Evolutionary conservation across 2,329 filamentous ascomycete species (phyloP).

Genomic region (Spiromastix sp.): DNA sequence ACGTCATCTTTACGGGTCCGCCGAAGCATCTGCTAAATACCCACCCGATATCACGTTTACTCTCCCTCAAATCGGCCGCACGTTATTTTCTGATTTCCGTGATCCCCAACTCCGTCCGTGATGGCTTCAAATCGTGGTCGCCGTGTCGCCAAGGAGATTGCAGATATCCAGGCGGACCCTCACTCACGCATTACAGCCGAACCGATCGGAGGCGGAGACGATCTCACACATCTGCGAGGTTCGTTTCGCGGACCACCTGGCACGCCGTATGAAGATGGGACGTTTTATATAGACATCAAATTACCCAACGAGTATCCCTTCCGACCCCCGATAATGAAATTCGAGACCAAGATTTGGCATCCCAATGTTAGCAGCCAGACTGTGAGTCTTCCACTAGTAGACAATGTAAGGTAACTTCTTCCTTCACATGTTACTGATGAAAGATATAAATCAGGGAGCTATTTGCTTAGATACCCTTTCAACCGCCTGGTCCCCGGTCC

Average conservation of each 20-base stretch:
- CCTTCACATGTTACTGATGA: slow-evolving; percentile 5
- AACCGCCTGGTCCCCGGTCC: slow-evolving; percentile 84
- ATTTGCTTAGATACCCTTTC: slow-evolving; percentile 93
- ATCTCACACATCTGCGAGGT: slow-evolving; percentile 74
- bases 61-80: too few relatives aligned
- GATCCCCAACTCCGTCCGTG: slow-evolving; percentile 14
- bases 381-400: slow-evolving; percentile 41
- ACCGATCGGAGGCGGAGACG: slow-evolving; percentile 50
- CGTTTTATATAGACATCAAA: slow-evolving; percentile 70
- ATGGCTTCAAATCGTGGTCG: slow-evolving; percentile 50
- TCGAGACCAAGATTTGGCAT: slow-evolving; percentile 91
- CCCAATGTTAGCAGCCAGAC: slow-evolving; percentile 93
- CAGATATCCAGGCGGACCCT: slow-evolving; percentile 49
- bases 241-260: slow-evolving; percentile 79
- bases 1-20: too few relatives aligned
- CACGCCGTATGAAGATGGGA: slow-evolving; percentile 84
- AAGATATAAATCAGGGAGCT: slow-evolving; percentile 54
- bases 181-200: slow-evolving; percentile 66
- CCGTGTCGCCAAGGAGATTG: slow-evolving; percentile 42
- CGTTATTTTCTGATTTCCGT: too few relatives aligned
- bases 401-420: not conserved
- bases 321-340: slow-evolving; percentile 81
- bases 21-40: too few relatives aligned
- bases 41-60: too few relatives aligned
- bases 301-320: slow-evolving; percentile 90